Evolutionary conservation across 345 rosid genomes (phyloP), one percentile per base, ranked within the genome.

Genomic region (Brassica carinata): DNA sequence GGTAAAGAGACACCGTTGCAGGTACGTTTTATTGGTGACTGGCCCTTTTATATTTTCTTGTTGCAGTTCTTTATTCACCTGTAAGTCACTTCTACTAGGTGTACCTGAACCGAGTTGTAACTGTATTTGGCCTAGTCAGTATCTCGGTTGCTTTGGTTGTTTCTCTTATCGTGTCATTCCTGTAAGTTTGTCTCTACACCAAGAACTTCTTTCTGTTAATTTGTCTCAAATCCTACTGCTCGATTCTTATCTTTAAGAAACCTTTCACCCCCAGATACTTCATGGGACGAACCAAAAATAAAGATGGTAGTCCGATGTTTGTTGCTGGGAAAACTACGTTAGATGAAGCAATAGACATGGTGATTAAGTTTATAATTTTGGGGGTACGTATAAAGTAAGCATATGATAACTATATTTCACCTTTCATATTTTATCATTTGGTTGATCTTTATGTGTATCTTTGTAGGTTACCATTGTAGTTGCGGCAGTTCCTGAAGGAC

Each of bases 401-500:
- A 9, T 59, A 19, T 59, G 29, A 19, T 9, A 19, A 19, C 9
- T 59, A 3, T 19, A 59, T 19, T 59, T 59, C 3, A 19, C 30
- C 30, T 59, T 59, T 19, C 14, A 8, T 59, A 19, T 59, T 9
- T 59, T 2, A 59, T 23, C 14, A 59, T 59, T 0, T 23, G 30
- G 64, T 59, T 59, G 14, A 23, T 59, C 64, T 59, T 7, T 59
- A 59, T 19, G 64, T 8, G 30, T 59, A 59, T 19, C 64, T 19
- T 19, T 59, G 64, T 59, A 59, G 64, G 64, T 59, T 59, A 59
- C 64, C 64, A 59, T 59, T 59, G 30, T 59, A 59, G 64, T 59
- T 2, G 64, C 64, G 2, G 64, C 64, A 59, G 64, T 59, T 30
- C 64, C 64, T 19, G 30, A 59, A 59, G 64, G 64, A 59, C 30